Conservation (phyloP, 2,329 filamentous ascomycete species). For the Akanthomyces lecanii region DNA sequence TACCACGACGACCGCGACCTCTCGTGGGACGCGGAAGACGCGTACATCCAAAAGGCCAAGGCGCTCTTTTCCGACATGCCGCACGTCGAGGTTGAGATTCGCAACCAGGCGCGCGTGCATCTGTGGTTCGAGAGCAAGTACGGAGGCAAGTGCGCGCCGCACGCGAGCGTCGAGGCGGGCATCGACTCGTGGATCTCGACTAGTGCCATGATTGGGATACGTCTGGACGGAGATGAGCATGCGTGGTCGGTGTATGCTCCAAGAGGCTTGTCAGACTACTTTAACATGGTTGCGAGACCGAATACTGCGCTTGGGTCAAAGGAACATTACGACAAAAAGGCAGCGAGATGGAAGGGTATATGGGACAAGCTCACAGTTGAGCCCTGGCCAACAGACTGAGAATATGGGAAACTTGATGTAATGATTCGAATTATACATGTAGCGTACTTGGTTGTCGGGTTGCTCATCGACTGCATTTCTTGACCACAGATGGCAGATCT, state of each 20-base stretch:
- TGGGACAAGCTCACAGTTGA: constrained; percentile 29
- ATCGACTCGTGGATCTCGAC: constrained; percentile 35
- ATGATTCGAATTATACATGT: neutral
- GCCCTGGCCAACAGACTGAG: constrained; percentile 22
- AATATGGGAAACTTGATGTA: neutral
- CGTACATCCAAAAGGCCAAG: constrained; percentile 28
- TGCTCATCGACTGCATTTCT: no score
- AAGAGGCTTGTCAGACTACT: constrained; percentile 33
- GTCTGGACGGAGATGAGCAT: neutral
- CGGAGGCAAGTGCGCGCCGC: constrained; percentile 28
- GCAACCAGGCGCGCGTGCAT: constrained; percentile 37
- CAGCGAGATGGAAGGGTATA: constrained; percentile 27
- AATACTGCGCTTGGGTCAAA: constrained; percentile 27
- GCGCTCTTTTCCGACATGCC: constrained; percentile 29
- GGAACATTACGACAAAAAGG: constrained; percentile 30
- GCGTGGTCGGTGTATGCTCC: constrained; percentile 34
- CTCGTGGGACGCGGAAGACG: constrained; percentile 35
- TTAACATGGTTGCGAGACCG: constrained; percentile 31
- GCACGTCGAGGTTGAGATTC: constrained; percentile 31
- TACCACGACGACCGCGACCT: constrained; percentile 32
- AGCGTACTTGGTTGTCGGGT: no score
- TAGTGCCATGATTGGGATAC: constrained; percentile 31
- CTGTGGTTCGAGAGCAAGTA: constrained; percentile 34
- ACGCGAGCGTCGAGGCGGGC: constrained; percentile 29
- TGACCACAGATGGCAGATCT: no score